Evolutionary conservation across 495 filamentous ascomycete genomes (phyloP), one percentile per base, ranked within the genome.

Genomic region (Talaromyces nanjingensis): DNA sequence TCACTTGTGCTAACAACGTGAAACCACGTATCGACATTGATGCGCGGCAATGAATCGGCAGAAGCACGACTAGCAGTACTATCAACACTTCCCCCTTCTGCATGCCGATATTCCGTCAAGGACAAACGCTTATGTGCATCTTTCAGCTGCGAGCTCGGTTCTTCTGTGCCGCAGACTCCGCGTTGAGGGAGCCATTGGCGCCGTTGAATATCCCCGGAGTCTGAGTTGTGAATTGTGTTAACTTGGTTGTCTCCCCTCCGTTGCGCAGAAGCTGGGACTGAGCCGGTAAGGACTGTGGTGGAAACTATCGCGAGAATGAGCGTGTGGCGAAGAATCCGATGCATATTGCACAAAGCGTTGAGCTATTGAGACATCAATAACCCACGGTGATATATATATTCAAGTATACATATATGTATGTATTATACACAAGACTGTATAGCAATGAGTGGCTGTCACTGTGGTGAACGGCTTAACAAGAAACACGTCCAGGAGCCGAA

Each of bases 11-110:
- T 74, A 42, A 84, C 67, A 57, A 83, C 73, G 65, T 84, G 80
- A 54, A 83, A 77, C 70, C 77, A 83, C 6, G 76, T 81, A 12
- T 78, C 78, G 22, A 83, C 77, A 57, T 79, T 71, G 60, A 80
- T 79, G 25, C 73, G 70, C 1, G 54, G 58, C 9, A 65, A 20
- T 16, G 39, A 47, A 0, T 60, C 59, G 31, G n/a, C 27, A 34
- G 56, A 11, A 59, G 56, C 27, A 34, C 27, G 58, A 65, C 49
- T 20, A 74, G 69, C 33, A 63, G 47, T 69, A 24, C 71, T 70
- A n/a, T 68, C 66, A 39, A 56, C 63, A 34, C 49, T 49, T 29
- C 12, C 14, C 12, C 14, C 55, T 27, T 29, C n/a, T 6, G 59
- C 24, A 31, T 63, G 31, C 16, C 66, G 60, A 5, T 61, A 45